These are phyloP conservation scores for Sclerotinia borealis DNA, from an alignment of 2,329 filamentous ascomycete genomes.

Conservation along the genomic window DNA sequence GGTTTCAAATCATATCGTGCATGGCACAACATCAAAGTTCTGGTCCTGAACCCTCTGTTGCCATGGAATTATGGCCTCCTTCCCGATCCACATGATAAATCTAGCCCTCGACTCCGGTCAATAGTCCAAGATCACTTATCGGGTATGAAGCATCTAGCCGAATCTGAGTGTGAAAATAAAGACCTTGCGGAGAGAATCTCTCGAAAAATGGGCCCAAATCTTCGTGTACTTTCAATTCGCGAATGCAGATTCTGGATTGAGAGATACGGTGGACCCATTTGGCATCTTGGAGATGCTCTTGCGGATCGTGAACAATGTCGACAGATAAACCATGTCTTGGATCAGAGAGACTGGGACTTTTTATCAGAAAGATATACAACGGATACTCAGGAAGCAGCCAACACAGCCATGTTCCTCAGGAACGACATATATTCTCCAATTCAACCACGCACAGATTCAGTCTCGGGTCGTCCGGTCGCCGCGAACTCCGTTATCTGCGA, in stretches of 20 bases:
- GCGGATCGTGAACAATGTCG: constrained; percentile 9
- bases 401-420: constrained; percentile 11
- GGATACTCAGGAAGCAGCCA: constrained; percentile 13
- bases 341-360: constrained; percentile 11
- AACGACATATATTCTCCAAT: constrained; percentile 9
- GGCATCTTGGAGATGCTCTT: constrained; percentile 12
- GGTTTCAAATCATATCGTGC: constrained; percentile 14
- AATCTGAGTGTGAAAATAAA: constrained; percentile 7
- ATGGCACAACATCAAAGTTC: constrained; percentile 13
- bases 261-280: constrained; percentile 3
- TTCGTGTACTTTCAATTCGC: constrained; percentile 9
- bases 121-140: constrained; percentile 1
- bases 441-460: not conserved
- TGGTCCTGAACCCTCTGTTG: constrained; percentile 6
- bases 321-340: constrained; percentile 3
- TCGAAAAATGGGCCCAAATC: constrained; percentile 10
- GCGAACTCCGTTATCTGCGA: not conserved
- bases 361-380: constrained; percentile 9
- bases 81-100: constrained; percentile 8
- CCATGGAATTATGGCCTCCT: constrained; percentile 12
- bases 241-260: constrained; percentile 14
- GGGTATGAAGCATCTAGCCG: constrained; percentile 12
- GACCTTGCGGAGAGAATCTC: constrained; percentile 10
- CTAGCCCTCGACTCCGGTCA: constrained; percentile 5
- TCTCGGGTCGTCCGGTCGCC: not conserved